Evolutionary conservation across 2,329 filamentous ascomycete species (phyloP), one percentile per base, ranked within the genome.

Genomic region (Chrysoporthe deuterocubensis): DNA sequence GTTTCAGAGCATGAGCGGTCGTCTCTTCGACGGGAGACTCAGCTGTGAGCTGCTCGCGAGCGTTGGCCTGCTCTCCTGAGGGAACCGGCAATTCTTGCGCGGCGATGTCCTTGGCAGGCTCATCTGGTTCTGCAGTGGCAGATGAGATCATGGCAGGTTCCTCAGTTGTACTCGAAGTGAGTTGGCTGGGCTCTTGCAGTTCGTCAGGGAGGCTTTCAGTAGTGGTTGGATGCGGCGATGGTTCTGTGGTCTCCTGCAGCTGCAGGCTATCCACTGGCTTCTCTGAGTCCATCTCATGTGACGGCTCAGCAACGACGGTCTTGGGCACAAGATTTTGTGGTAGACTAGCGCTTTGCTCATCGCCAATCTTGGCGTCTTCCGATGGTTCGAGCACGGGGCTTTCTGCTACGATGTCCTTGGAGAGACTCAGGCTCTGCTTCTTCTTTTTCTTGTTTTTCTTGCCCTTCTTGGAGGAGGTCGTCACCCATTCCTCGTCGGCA

Each of bases 371-470:
- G 8, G 59, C 32, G 4, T 57, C 64, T 26, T 3, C 21, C 13
- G n/a, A 8, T 37, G 48, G 2, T 16, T 34, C 11, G 46, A 46
- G 21, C 11, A 32, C 72, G 21, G 68, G 44, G 18, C 69, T 73
- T 68, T 71, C 70, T 46, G 69, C 66, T 46, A 69, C 66, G 37
- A 70, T 67, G 61, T 71, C 68, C 50, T 73, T 69, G 18, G 68
- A 32, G 21, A 72, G 71, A 32, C 62, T 70, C 34, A 72, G 70
- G 40, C 69, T 72, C 54, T 72, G 71, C 57, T 68, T 71, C 69
- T 73, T 72, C 71, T 78, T 77, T 67, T 78, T 79, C 64, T 75
- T 74, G 52, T 64, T 61, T 43, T 76, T 75, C 65, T 78, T 77
- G 64, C 68, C 73, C 69, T 76, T 78, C 72, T 76, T 76, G 48